Conservation (phyloP, 2,329 filamentous ascomycete genomes). For the Elsinoe necatrix region DNA sequence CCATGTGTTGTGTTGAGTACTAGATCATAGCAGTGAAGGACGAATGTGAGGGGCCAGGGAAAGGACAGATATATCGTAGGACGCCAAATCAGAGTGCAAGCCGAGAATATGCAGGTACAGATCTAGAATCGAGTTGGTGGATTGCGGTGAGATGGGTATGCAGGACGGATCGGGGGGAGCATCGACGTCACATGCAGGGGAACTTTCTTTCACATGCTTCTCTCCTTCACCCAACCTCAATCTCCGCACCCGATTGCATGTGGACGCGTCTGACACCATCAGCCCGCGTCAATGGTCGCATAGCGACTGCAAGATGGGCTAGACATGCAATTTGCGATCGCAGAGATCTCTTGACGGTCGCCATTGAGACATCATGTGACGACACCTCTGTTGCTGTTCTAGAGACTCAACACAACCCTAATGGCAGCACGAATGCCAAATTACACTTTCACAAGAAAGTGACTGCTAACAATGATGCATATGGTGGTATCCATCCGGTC, state of each 20-base stretch:
- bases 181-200: constrained; percentile 13
- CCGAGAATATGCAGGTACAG: background rate
- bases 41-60: background rate
- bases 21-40: background rate
- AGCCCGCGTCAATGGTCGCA: background rate
- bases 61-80: background rate
- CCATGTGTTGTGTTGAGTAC: constrained; percentile 28
- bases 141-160: background rate
- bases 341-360: constrained; percentile 44
- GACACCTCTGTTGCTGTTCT: constrained; percentile 85
- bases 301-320: background rate
- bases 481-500: constrained; percentile 71
- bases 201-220: constrained; percentile 9
- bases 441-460: constrained; percentile 68
- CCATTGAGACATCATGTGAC: constrained; percentile 82
- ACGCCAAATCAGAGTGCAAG: background rate
- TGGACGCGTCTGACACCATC: constrained; percentile 2
- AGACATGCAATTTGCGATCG: background rate
- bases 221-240: background rate
- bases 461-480: constrained; percentile 68
- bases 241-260: constrained; percentile 1
- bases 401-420: constrained; percentile 36
- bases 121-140: background rate
- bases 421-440: constrained; percentile 8
- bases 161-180: background rate